These are phyloP conservation scores for Didymellaceae sp. DNA, from an alignment of 2,329 filamentous ascomycete genomes.

Conservation along the genomic window DNA sequence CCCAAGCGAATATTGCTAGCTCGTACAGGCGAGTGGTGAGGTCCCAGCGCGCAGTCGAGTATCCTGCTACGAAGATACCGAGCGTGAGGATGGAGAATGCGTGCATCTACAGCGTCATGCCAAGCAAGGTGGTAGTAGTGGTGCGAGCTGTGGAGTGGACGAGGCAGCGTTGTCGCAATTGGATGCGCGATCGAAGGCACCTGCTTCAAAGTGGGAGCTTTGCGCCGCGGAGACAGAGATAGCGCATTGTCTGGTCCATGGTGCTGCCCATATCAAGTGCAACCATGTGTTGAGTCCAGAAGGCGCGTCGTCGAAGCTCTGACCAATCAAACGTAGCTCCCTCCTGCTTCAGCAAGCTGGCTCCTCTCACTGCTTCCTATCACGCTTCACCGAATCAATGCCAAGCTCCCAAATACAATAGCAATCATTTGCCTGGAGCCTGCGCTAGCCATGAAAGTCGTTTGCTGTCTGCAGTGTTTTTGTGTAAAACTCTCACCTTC, in stretches of 20 bases:
- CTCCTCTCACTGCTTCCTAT: slow-evolving; percentile 2
- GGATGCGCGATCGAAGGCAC: background rate
- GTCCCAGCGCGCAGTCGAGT: slow-evolving; percentile 99
- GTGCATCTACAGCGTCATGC: slow-evolving; percentile 74
- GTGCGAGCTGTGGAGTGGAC: background rate
- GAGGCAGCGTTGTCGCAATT: background rate
- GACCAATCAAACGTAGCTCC: slow-evolving; percentile 7
- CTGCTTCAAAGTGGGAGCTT: background rate
- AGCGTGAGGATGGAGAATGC: slow-evolving; percentile 94
- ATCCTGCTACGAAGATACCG: slow-evolving; percentile 98
- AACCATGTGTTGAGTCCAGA: background rate
- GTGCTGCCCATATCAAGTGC: slow-evolving; percentile 15
- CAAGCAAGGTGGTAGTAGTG: slow-evolving; percentile 19
- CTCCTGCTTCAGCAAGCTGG: background rate
- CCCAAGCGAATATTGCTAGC: slow-evolving; percentile 95
- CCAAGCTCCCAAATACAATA: background rate
- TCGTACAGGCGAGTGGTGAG: slow-evolving; percentile 96
- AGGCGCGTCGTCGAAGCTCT: slow-evolving; percentile 1
- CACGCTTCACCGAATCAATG: background rate
- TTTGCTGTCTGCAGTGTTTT: background rate
- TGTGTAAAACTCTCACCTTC: background rate
- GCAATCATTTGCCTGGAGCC: background rate
- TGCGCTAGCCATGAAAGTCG: background rate
- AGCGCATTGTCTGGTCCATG: slow-evolving; percentile 23
- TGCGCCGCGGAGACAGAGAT: slow-evolving; percentile 10